Conservation (phyloP, 331 rosid genomes). For the Ulmus americana region DNA sequence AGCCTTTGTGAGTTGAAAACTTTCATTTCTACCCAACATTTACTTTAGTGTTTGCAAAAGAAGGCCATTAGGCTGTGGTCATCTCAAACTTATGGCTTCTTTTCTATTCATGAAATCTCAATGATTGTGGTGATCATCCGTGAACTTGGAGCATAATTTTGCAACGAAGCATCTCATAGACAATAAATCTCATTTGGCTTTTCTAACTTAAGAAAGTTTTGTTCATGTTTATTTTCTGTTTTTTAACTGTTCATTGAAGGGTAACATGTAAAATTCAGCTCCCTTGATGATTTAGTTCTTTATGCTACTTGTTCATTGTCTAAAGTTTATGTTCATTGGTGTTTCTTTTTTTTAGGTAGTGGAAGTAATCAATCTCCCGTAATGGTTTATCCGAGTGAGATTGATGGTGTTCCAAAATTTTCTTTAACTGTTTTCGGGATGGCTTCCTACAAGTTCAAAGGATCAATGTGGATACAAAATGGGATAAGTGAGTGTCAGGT, state of each 20-base stretch:
- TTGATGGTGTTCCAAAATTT: constrained; percentile 47
- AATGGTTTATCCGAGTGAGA: constrained; percentile 43
- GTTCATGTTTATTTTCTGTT: neutral
- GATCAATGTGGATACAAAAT: constrained; percentile 47
- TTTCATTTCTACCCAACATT: too few species aligned
- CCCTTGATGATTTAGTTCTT: constrained; percentile 8
- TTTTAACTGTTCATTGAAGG: neutral
- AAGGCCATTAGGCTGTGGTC: too few species aligned
- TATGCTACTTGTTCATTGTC: constrained; percentile 16
- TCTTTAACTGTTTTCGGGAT: constrained; percentile 49
- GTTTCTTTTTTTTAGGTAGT: constrained; percentile 33
- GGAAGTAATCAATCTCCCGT: constrained; percentile 40
- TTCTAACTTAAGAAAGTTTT: neutral
- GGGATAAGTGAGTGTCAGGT: constrained; percentile 40
- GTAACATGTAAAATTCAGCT: neutral
- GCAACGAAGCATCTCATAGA: neutral
- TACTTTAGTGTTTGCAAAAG: too few species aligned
- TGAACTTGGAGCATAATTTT: neutral
- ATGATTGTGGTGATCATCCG: too few species aligned
- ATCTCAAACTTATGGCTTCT: too few species aligned
- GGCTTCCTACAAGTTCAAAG: constrained; percentile 69
- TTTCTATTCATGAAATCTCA: too few species aligned
- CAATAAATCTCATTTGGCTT: neutral
- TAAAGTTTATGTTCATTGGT: constrained; percentile 4
- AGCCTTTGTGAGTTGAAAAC: too few species aligned